Evolutionary conservation across 331 rosid species (phyloP).

Genomic region (Quercus lobata): DNA sequence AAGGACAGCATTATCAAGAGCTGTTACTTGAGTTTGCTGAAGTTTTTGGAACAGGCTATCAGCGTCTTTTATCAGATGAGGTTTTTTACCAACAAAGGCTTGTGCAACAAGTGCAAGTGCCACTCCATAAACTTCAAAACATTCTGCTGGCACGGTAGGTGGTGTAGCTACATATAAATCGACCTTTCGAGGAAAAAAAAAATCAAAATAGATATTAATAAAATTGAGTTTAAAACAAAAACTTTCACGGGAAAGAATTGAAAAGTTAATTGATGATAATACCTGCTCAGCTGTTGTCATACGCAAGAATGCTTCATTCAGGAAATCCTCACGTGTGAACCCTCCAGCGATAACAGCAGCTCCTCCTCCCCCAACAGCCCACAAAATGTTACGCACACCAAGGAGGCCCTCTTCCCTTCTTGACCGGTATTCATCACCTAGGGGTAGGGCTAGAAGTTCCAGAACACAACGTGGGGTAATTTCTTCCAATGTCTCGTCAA

Average conservation of each 20-base stretch:
- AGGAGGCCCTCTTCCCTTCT: constrained; percentile 89
- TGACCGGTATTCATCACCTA: constrained; percentile 47
- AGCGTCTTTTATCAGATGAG: constrained; percentile 91
- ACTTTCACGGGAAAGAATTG: neutral
- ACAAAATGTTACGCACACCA: constrained; percentile 85
- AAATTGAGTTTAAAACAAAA: neutral
- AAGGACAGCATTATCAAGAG: constrained; percentile 41
- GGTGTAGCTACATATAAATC: constrained; percentile 95
- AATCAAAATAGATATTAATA: neutral
- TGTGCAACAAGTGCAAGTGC: constrained; percentile 95
- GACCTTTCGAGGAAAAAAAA: constrained; percentile 45
- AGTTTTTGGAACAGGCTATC: constrained; percentile 89
- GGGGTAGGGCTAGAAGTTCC: constrained; percentile 84
- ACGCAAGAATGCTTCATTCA: constrained; percentile 74
- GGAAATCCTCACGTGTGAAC: constrained; percentile 84
- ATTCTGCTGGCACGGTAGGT: constrained; percentile 87
- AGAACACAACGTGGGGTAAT: constrained; percentile 87
- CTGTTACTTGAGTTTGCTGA: constrained; percentile 71
- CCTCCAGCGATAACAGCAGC: constrained; percentile 96
- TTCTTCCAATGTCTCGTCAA: constrained; percentile 97
- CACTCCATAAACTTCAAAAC: constrained; percentile 96
- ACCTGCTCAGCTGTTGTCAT: constrained; percentile 99
- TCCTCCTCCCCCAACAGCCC: constrained; percentile 99
- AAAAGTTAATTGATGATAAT: neutral
- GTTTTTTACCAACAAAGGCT: constrained; percentile 82